These are phyloP conservation scores for Arthrocladium fulminans DNA, from an alignment of 2,329 filamentous ascomycete genomes.

Conservation along the genomic window DNA sequence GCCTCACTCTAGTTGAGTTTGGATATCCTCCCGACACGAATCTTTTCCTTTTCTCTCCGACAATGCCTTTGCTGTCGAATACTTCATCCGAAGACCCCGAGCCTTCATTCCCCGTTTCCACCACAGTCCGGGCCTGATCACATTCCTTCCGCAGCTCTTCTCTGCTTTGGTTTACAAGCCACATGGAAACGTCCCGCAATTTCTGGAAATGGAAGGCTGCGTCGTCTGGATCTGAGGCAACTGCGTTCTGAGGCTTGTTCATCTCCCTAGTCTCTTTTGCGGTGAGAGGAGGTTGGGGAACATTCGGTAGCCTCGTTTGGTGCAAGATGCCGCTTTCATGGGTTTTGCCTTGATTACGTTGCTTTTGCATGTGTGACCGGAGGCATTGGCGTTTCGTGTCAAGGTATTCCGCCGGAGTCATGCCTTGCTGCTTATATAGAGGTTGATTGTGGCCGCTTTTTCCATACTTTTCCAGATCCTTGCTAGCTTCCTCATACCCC, in stretches of 20 bases:
- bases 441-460: no score
- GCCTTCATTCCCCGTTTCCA: background rate
- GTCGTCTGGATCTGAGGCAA: background rate
- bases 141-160: conserved; percentile 2
- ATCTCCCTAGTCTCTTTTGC: background rate
- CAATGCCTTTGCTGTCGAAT: background rate
- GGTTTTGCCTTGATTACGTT: background rate
- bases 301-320: background rate
- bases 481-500: no score
- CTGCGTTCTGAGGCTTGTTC: background rate
- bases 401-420: no score
- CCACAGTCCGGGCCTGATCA: background rate
- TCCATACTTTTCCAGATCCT: no score
- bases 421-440: no score
- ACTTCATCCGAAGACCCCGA: conserved; percentile 1
- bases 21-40: background rate
- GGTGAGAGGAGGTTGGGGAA: background rate
- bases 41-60: conserved; percentile 2
- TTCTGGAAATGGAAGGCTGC: background rate
- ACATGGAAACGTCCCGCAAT: background rate
- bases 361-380: background rate
- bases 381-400: background rate
- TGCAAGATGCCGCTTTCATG: background rate
- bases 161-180: background rate
- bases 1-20: conserved; percentile 6